Percentiles rank a stretch among this genome's conserved stretches.
phyloP scores from a whole-genome alignment of 2,329 filamentous ascomycete species.

The Trichoderma hamatum region DNA sequence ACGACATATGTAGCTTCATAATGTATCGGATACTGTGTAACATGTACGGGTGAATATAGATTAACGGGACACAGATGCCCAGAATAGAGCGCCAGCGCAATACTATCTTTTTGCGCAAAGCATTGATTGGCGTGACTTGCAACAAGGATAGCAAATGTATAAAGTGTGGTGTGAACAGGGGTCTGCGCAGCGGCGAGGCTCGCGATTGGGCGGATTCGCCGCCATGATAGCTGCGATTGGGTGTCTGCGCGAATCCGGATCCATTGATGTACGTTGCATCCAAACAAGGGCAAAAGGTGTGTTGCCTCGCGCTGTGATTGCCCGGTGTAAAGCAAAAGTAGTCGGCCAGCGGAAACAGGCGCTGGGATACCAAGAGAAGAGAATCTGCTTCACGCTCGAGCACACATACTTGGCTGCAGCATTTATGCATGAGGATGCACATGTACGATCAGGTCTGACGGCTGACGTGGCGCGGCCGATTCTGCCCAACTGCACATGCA shows the following conservation, averaged over 20 bases:
- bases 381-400: not conserved
- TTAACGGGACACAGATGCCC: not conserved
- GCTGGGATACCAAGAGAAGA: not conserved
- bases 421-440: not conserved
- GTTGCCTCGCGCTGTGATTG: not conserved
- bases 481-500: not conserved
- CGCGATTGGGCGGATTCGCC: not conserved
- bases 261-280: not conserved
- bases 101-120: not conserved
- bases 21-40: no score
- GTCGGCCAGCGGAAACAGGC: not conserved
- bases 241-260: slow-evolving; percentile 10
- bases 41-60: not conserved
- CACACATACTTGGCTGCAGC: not conserved
- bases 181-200: not conserved
- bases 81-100: no score
- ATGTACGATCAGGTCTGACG: not conserved
- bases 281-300: not conserved
- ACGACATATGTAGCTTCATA: no score
- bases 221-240: not conserved
- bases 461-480: not conserved
- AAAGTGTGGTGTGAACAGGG: slow-evolving; percentile 4
- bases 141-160: not conserved
- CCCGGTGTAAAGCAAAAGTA: not conserved
- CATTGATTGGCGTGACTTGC: not conserved